Evolutionary conservation across 2,329 filamentous ascomycete species (phyloP), one percentile per base, ranked within the genome.

Genomic region (Huntiella savannae): DNA sequence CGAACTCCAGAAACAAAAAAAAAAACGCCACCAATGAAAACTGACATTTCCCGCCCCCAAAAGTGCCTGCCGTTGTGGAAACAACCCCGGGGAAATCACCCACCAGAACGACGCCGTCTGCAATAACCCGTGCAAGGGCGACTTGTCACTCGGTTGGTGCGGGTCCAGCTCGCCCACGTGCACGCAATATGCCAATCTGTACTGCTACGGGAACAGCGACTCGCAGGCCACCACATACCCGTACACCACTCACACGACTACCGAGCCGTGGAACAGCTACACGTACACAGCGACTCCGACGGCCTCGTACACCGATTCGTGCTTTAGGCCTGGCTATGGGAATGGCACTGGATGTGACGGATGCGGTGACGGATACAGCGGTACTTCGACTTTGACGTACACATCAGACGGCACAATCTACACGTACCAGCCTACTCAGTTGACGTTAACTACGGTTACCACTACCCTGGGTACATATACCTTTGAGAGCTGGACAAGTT

Each of bases 11-110:
- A 12, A 8, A 12, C n/a, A 10, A 33, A 15, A 12, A 17, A 10
- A 33, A 15, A 32, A 13, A 35, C 13, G 33, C 33, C 12, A 22
- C 28, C 5, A 11, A 5, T 22, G 11, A 33, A 10, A 12, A 33
- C 17, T 28, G 39, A 39, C 15, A 22, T 13, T n/a, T 10, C 6
- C 7, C 22, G 11, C 16, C n/a, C 16, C 22, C 22, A 28, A 28
- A 50, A 50, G 49, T 36, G 49, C 43, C 17, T 50, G 49, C 33
- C 49, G 49, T 39, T 50, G 49, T 33, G 49, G 42, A 22, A 50
- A 50, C 45, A 41, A 48, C 33, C 45, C 43, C 10, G 45, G 38
- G 13, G 42, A 44, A 32, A 19, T 50, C 37, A 46, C 42, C 46
- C 49, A 39, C 17, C 49, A 50, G 40, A 39, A 45, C 28, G 49